Base-by-base conservation (phyloP, 495 filamentous ascomycete genomes). In the Trichocladium uniseriatum region DNA sequence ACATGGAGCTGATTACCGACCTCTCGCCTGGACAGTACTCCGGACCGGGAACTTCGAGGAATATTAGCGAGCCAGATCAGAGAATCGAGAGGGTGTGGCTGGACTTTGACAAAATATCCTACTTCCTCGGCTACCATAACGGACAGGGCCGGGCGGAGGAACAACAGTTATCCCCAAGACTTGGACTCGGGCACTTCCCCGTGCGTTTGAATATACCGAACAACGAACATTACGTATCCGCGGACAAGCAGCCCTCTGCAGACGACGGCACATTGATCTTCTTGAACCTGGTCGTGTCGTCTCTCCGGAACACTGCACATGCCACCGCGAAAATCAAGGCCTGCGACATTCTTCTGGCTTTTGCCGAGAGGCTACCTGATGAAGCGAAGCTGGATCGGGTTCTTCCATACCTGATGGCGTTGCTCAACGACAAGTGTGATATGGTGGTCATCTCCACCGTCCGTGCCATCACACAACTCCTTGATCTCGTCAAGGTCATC, bases 91-190 rank as follows among this genome's bases (percentile, higher is more conserved):
- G 88, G 48, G 79, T 97, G 4, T 95, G 84, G 66, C 76, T 83
- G 46, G 94, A 99, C 57, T 99, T 96, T 69, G 94, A 99, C 62
- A 96, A 97, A 64, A 92, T 99, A 51, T 85, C 90, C 0, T 92
- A 90, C 60, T 92, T 94, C 52, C 78, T 99, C 2, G 89, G 86
- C 8, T 86, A 87, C 47, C 74, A 76, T 10, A 69, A 70, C 41
- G 70, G 68, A 10, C 68, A 72, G 31, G 49, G 59, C 18, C 51
- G 64, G 21, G 53, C 48, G 0, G 61, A 65, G 38, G 34, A 61
- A 43, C 49, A 52, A 43, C 61, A 57, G 24, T 64, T 65, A 6
- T 63, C 68, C 0, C 67, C 71, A 10, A 61, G 70, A 38, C 64
- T 74, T 20, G 72, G 75, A 2, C 59, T 78, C 13, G 69, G 75